Conservation (phyloP, 2,329 filamentous ascomycete species). For the Rhytidhysteron rufulum region DNA sequence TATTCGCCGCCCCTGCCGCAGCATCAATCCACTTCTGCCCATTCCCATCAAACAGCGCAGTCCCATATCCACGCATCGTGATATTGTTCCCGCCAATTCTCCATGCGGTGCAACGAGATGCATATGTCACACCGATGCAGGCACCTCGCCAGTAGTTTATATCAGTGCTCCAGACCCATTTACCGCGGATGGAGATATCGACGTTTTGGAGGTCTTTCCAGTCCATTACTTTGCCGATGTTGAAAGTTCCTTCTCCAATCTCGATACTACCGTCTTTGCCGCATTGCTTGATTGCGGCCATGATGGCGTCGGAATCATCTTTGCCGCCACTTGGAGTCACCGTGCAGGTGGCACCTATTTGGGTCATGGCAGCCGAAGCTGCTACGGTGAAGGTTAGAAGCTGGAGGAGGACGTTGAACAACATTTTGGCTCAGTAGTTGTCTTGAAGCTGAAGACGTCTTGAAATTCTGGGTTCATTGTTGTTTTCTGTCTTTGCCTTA, state of each 20-base stretch:
- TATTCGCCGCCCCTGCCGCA: constrained; percentile 40
- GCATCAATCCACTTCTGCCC: constrained; percentile 35
- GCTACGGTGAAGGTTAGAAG: constrained; percentile 7
- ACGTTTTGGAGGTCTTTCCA: constrained; percentile 20
- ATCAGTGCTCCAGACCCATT: constrained; percentile 22
- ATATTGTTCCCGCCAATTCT: constrained; percentile 22
- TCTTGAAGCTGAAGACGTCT: background rate
- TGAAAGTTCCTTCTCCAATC: constrained; percentile 19
- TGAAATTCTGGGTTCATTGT: too few relatives aligned
- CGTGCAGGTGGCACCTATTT: constrained; percentile 19
- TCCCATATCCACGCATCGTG: constrained; percentile 17
- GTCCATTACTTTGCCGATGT: constrained; percentile 26
- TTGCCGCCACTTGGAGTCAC: constrained; percentile 18
- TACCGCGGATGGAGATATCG: constrained; percentile 23
- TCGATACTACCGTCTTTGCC: constrained; percentile 23
- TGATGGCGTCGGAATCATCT: constrained; percentile 20
- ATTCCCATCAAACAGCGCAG: constrained; percentile 25
- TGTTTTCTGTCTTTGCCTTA: too few relatives aligned
- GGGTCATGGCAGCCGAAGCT: constrained; percentile 18
- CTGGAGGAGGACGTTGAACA: constrained; percentile 5
- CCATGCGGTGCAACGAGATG: constrained; percentile 18
- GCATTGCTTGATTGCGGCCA: constrained; percentile 26
- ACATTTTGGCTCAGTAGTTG: constrained; percentile 7
- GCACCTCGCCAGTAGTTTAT: constrained; percentile 23
- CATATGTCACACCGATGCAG: constrained; percentile 19